phyloP scores from a whole-genome alignment of 768 basidiomycete species.

The Mrakia gelida region DNA sequence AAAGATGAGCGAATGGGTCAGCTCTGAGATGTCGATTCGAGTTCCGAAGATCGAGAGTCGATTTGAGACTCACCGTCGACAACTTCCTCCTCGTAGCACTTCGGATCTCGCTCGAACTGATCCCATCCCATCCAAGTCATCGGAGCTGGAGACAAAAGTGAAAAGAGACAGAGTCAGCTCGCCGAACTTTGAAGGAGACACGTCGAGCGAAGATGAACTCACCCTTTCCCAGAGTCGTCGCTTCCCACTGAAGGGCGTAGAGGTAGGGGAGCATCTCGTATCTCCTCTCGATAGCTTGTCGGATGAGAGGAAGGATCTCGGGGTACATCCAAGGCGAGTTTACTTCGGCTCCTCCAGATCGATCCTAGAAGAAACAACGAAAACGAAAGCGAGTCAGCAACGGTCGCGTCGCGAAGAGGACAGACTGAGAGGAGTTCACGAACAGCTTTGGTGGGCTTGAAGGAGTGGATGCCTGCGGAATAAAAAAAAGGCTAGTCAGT shows the following conservation, averaged over 20 bases:
- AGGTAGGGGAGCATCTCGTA: constrained; percentile 45
- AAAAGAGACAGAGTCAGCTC: too few relatives aligned
- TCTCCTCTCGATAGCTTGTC: constrained; percentile 40
- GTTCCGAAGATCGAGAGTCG: too few relatives aligned
- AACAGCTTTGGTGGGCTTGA: constrained; percentile 38
- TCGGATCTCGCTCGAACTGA: constrained; percentile 39
- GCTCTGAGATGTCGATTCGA: not conserved
- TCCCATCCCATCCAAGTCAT: constrained; percentile 42
- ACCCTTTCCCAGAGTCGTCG: not conserved
- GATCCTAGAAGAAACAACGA: not conserved
- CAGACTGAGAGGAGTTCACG: too few relatives aligned
- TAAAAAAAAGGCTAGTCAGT: not conserved
- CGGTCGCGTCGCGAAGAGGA: too few relatives aligned
- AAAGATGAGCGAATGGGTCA: not conserved
- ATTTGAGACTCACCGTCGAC: constrained; percentile 35
- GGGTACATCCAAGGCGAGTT: constrained; percentile 37
- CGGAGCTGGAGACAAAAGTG: constrained; percentile 29
- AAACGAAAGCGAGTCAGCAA: too few relatives aligned
- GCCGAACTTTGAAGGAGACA: too few relatives aligned
- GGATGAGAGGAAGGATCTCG: constrained; percentile 38
- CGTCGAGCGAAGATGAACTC: too few relatives aligned
- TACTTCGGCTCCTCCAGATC: constrained; percentile 15
- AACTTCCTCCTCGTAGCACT: constrained; percentile 39
- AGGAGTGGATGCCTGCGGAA: constrained; percentile 37
- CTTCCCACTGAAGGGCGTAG: constrained; percentile 24